These are phyloP conservation scores for Yamadazyma mexicana DNA, from an alignment of 1,139 yeast genomes.

Conservation along the genomic window DNA sequence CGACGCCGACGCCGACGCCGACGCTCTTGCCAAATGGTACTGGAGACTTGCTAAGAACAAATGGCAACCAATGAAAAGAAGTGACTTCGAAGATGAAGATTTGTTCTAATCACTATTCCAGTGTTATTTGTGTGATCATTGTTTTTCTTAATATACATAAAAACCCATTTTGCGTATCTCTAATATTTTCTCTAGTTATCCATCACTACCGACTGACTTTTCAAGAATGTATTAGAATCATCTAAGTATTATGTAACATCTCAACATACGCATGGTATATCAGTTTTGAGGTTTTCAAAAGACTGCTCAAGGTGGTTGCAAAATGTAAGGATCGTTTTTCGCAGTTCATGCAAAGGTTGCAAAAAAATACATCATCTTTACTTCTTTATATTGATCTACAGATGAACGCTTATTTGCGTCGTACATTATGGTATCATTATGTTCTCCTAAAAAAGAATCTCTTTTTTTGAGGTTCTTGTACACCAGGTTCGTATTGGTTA, in stretches of 20 bases:
- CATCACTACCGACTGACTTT: no score
- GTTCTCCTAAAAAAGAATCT: slow-evolving; percentile 9
- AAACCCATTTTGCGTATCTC: neutral
- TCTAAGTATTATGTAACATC: no score
- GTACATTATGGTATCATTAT: neutral
- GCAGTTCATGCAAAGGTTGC: no score
- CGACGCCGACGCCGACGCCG: slow-evolving; percentile 10
- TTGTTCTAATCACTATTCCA: neutral
- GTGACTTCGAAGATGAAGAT: slow-evolving; percentile 5
- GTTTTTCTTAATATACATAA: neutral
- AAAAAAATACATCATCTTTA: no score
- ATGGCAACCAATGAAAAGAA: slow-evolving; percentile 14
- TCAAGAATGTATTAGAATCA: no score
- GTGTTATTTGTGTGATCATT: no score
- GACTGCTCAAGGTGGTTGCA: no score
- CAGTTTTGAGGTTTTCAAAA: no score
- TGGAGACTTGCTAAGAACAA: slow-evolving; percentile 9
- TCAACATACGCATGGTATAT: no score
- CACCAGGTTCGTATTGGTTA: neutral
- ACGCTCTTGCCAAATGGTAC: slow-evolving; percentile 10
- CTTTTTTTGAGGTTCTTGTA: slow-evolving; percentile 1
- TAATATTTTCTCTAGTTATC: neutral
- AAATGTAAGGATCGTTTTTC: no score
- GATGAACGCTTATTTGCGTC: neutral
- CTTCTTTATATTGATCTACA: neutral